Base-by-base conservation (phyloP, 2,329 filamentous ascomycete genomes). In the Fusarium nygamai region DNA sequence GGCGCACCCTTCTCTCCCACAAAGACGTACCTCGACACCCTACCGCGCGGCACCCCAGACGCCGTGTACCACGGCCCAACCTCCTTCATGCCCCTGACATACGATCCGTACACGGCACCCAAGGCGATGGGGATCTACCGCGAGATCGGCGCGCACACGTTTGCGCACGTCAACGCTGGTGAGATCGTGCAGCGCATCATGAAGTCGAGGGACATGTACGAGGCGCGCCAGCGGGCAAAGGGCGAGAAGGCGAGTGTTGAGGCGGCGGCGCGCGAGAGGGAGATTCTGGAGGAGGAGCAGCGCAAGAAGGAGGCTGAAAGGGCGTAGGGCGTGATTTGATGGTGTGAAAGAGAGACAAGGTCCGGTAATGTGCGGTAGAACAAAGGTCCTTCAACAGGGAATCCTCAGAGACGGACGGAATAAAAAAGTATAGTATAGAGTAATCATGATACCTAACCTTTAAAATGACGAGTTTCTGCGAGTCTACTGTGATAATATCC, bases 51-150 rank as follows among this genome's bases (percentile, higher is more conserved):
- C 57, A 89, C 88, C 9, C 94, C 95, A 20, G 88, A 92, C 78
- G 92, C 91, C 34, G 94, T 99, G 70, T 99, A 98, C 83, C 96
- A 99, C 84, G 96, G 96, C n/a, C 94, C 95, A 12, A 99, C 96
- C 1, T 89, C 93, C 19, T 98, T 98, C 82, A 96, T 97, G 86
- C 93, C 91, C 80, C 81, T 91, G 31, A 94, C 91, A 11, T 93
- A 93, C 80, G 93, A 95, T 79, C 93, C 93, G 3, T 98, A 98
- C 84, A 87, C 88, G 34, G 94, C 91, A 20, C 92, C 95, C 61
- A 96, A 95, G 83, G 86, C 88, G 54, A 91, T 98, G 86, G 92
- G 92, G 39, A 94, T 99, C 80, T 98, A 97, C 86, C 88, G 87
- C 46, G 90, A 97, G 81, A 92, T 98, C 47, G 89, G 89, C 17